Percentiles rank a stretch among this genome's conserved stretches.
phyloP scores from a whole-genome alignment of 495 filamentous ascomycete genomes.

The Neurospora sp. region DNA sequence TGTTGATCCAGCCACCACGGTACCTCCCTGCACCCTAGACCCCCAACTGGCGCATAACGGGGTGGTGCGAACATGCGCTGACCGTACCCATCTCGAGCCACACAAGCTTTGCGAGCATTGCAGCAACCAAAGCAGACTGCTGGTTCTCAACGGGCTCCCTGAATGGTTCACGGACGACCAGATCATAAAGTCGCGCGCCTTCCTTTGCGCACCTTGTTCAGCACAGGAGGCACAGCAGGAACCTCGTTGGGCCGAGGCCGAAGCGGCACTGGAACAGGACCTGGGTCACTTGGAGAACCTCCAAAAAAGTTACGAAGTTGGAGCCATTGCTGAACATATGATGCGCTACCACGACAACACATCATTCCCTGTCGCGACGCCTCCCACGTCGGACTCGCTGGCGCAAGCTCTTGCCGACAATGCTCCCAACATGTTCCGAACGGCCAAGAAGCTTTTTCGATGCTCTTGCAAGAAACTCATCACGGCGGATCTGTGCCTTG shows the following conservation, averaged over 20 bases:
- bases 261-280: neutral
- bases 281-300: too few species aligned
- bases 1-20: neutral
- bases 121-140: neutral
- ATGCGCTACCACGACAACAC: neutral
- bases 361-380: neutral
- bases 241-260: neutral
- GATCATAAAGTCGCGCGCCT: neutral
- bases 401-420: neutral
- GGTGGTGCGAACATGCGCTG: neutral
- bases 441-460: neutral
- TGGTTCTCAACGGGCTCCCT: neutral
- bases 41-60: neutral
- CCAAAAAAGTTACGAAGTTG: neutral
- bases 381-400: neutral
- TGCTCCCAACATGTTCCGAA: neutral
- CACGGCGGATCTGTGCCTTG: neutral
- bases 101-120: neutral
- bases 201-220: neutral
- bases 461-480: neutral
- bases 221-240: neutral
- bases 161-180: neutral
- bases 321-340: neutral
- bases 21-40: neutral
- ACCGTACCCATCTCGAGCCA: neutral